Evolutionary conservation across 441 rosid genomes (phyloP).

Genomic region (Theobroma grandiflorum): DNA sequence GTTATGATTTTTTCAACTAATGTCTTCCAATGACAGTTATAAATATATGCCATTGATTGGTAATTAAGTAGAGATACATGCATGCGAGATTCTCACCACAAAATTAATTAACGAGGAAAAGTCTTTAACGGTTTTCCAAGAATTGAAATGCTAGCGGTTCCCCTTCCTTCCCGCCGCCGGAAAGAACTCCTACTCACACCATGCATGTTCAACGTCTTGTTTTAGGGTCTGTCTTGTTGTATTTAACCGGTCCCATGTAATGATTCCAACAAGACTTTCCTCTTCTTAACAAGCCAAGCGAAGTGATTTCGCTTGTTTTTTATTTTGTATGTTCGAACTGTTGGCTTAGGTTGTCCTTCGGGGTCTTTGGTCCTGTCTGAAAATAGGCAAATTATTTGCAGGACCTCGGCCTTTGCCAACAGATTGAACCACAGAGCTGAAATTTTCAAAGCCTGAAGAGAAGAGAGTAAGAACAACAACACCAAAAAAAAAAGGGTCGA

Average conservation of each 20-base stretch:
- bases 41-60: background rate
- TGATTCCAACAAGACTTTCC: background rate
- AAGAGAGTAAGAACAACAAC: background rate
- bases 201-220: background rate
- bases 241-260: background rate
- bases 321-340: background rate
- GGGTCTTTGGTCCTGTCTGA: conserved; percentile 4
- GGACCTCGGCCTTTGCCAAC: conserved; percentile 12
- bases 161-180: background rate
- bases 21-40: background rate
- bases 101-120: background rate
- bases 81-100: background rate
- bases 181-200: background rate
- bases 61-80: background rate
- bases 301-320: background rate
- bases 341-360: background rate
- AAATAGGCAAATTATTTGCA: background rate
- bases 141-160: background rate
- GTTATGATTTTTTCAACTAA: background rate
- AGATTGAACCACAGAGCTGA: background rate
- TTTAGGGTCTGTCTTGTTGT: background rate
- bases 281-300: background rate
- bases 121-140: background rate
- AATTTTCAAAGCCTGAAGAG: background rate
- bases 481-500: background rate